Evolutionary conservation across 73 alveolate genomes (phyloP).

Genomic region (Tetrahymena malaccensis): DNA sequence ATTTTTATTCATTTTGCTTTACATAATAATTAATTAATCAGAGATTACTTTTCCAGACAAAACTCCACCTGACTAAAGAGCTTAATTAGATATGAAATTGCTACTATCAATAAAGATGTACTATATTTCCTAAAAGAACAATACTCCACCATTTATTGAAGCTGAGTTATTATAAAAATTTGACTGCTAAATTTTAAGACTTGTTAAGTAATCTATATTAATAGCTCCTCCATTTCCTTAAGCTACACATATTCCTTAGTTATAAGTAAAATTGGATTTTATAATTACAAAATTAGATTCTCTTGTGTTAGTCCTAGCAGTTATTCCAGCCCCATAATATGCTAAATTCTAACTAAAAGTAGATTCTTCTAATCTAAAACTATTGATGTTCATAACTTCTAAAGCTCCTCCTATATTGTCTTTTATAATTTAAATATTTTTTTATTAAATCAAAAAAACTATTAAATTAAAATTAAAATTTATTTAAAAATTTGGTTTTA

Average conservation of each 20-base stretch:
- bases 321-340: neutral
- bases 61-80: neutral
- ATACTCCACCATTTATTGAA: neutral
- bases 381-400: neutral
- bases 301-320: neutral
- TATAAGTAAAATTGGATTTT: neutral
- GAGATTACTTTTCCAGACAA: neutral
- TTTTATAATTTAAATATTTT: no score
- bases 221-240: neutral
- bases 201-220: neutral
- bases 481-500: no score
- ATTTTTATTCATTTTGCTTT: neutral
- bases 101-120: neutral
- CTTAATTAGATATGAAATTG: neutral
- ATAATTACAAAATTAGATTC: neutral
- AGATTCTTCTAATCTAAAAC: neutral
- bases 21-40: neutral
- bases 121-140: neutral
- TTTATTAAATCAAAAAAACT: no score
- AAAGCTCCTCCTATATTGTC: neutral
- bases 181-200: neutral
- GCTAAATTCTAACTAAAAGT: neutral
- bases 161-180: neutral
- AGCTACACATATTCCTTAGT: neutral
- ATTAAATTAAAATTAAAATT: neutral